Evolutionary conservation across 371 early-diverging fungal species (phyloP).

Genomic region (Apophysomyces elegans): DNA sequence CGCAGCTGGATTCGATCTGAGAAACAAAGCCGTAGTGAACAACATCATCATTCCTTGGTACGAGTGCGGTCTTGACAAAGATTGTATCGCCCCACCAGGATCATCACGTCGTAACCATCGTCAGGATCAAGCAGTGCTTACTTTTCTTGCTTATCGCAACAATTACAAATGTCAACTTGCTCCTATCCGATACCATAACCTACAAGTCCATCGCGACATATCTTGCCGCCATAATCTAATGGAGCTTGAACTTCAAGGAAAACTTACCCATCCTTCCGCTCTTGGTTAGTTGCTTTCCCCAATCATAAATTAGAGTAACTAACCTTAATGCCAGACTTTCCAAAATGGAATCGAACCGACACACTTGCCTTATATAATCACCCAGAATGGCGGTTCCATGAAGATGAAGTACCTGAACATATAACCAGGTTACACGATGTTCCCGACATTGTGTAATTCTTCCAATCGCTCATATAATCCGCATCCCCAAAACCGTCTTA

Average conservation of each 20-base stretch:
- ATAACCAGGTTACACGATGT: neutral
- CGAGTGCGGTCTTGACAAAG: conserved; percentile 49
- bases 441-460: neutral
- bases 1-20: conserved; percentile 53
- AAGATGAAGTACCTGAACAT: conserved; percentile 30
- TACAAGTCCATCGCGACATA: conserved; percentile 31
- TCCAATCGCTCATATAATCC: neutral
- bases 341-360: conserved; percentile 33
- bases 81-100: conserved; percentile 61
- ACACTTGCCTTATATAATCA: conserved; percentile 33
- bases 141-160: conserved; percentile 46
- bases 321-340: conserved; percentile 23
- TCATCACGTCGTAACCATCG: conserved; percentile 58
- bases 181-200: conserved; percentile 17
- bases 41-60: conserved; percentile 55
- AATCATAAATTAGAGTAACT: neutral
- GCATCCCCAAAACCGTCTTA: neutral
- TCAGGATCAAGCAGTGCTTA: conserved; percentile 63
- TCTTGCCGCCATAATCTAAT: conserved; percentile 30
- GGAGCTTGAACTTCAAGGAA: conserved; percentile 28
- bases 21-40: conserved; percentile 39
- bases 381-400: conserved; percentile 39
- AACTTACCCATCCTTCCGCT: conserved; percentile 31
- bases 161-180: conserved; percentile 25
- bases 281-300: conserved; percentile 22